Base-by-base conservation (phyloP, 2,329 filamentous ascomycete genomes). In the Keithomyces neogunnii region DNA sequence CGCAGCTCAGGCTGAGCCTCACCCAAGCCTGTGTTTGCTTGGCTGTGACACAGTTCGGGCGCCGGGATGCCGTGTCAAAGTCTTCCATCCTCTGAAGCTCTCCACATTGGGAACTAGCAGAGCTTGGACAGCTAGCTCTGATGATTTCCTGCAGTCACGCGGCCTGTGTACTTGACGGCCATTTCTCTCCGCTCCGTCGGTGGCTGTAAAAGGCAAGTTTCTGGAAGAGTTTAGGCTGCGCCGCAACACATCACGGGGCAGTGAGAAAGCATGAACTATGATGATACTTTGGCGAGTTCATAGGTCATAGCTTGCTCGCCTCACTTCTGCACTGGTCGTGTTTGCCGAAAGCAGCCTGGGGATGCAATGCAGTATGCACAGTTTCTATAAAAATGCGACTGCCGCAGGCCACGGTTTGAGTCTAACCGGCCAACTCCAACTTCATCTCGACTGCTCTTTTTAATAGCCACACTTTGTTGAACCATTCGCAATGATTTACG, bases 401-500 rank as follows among this genome's bases (percentile, higher is more conserved):
- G 19, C 19, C 19, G 19, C 19, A 19, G 19, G 19, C 19, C 19
- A 19, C 19, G 19, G 19, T 19, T 19, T 19, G 19, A 19, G 33
- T 10, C 33, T 10, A 35, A 35, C 33, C 33, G 10, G 33, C 36
- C 38, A 7, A 13, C 43, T 31, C 4, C 5, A 26, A 45, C 28
- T 31, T 31, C 26, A 33, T n/a, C 40, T 29, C 4, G 28, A 9
- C 35, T n/a, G 13, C 9, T 19, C 4, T 39, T 36, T 8, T 30
- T 36, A 36, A 9, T 13, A 4, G 13, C 19, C n/a, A 8, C 7
- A 26, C 3, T 33, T 33, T 8, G 29, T 11, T 48, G 26, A 42
- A 10, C n/a, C 26, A 44, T 44, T 36, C 33, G 72, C 54, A 48
- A 80, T 79, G 74, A 78, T 78, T 59, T 88, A 85, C 70, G 80